These are phyloP conservation scores for Acanthamoeba rhysodes DNA, from an alignment of 208 protist genomes.

Conservation along the genomic window DNA sequence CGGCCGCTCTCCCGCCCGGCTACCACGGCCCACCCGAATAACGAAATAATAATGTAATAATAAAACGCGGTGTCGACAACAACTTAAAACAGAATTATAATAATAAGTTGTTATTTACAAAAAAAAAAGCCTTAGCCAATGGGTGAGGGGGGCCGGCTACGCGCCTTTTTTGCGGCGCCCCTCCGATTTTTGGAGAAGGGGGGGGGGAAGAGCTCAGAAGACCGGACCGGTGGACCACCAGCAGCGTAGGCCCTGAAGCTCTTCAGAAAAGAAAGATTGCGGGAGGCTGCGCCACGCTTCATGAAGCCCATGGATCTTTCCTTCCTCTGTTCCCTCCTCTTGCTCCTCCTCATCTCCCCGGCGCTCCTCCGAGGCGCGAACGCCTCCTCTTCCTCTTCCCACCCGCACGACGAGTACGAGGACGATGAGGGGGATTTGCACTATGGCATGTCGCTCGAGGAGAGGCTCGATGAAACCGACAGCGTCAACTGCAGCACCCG, in stretches of 20 bases:
- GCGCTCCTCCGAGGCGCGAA: too few species aligned
- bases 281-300: too few species aligned
- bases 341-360: background rate
- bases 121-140: too few species aligned
- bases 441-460: background rate
- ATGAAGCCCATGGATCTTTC: background rate
- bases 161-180: too few species aligned
- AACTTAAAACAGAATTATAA: too few species aligned
- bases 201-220: background rate
- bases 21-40: too few species aligned
- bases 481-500: constrained; percentile 3
- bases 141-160: too few species aligned
- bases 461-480: background rate
- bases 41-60: too few species aligned
- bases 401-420: background rate
- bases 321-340: background rate
- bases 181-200: background rate
- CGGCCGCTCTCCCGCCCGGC: background rate
- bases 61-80: too few species aligned
- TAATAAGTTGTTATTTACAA: too few species aligned
- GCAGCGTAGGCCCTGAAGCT: background rate
- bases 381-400: too few species aligned
- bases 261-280: background rate
- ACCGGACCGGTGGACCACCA: background rate
- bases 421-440: too few species aligned